These are phyloP conservation scores for Vanrija pseudolonga DNA, from an alignment of 1,284 basidiomycete species.

Conservation along the genomic window DNA sequence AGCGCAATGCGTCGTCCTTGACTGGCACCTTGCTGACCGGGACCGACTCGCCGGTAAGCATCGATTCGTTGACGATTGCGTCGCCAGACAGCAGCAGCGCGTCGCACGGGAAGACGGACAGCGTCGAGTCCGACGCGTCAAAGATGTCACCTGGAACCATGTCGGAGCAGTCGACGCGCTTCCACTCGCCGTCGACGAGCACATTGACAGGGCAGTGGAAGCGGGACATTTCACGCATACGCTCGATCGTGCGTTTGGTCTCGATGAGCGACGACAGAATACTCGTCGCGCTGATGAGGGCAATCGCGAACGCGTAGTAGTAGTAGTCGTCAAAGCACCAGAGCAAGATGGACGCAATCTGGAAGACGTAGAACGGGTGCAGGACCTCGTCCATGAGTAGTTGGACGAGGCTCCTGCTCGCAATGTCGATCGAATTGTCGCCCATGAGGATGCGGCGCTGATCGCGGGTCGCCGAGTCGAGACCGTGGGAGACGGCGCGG, in stretches of 20 bases:
- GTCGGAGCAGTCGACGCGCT: constrained; percentile 66
- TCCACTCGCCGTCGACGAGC: constrained; percentile 70
- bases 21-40: constrained; percentile 61
- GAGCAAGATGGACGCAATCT: constrained; percentile 89
- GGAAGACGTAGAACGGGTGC: constrained; percentile 97
- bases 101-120: constrained; percentile 80
- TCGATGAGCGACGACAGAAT: constrained; percentile 86
- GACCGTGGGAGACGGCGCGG: constrained; percentile 61
- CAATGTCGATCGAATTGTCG: constrained; percentile 84
- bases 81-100: constrained; percentile 59
- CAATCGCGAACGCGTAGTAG: constrained; percentile 98
- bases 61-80: constrained; percentile 73
- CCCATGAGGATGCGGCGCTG: constrained; percentile 79
- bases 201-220: constrained; percentile 79
- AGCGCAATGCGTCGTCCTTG: constrained; percentile 69
- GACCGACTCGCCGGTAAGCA: constrained; percentile 74
- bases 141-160: constrained; percentile 93
- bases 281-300: constrained; percentile 81
- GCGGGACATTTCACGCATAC: constrained; percentile 96
- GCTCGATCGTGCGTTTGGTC: constrained; percentile 86
- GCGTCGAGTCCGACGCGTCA: constrained; percentile 73
- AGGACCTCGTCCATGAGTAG: constrained; percentile 90
- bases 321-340: constrained; percentile 96
- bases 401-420: constrained; percentile 74
- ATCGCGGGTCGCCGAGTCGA: constrained; percentile 56